Evolutionary conservation across 805 yeast genomes (phyloP), one percentile per base, ranked within the genome.

Genomic region (Maudiozyma turicensis): DNA sequence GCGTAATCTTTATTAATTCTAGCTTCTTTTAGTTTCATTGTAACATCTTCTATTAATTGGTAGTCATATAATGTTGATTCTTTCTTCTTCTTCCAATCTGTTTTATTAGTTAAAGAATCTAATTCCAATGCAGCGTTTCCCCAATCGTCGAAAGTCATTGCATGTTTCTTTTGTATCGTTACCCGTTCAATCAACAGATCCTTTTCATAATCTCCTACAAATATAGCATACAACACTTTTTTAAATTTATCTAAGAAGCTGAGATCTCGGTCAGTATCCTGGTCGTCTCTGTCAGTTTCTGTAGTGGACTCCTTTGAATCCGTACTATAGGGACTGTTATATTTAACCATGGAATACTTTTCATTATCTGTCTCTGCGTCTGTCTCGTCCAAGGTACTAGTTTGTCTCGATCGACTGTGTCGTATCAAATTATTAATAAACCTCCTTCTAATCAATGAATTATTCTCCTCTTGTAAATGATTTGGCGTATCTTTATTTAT

Each of bases 61-160:
- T 80, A 80, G 65, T 91, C 96, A 63, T 88, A 90, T 28, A 84
- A 65, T 9, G 76, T 71, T 1, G 87, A 78, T 52, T 76, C 80
- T 6, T 72, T 72, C 46, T 73, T 69, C 11, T 68, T 58, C 58
- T 88, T 88, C 98, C 98, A 90, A 15, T 66, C 61, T 48, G 79
- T 77, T 52, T 80, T 77, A 30, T 81, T 80, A 48, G 81, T 71
- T n/a, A 84, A 63, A 14, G 69, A 70, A 63, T 90, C 98, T 15
- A 91, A 70, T 50, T 75, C 64, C 20, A 72, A 60, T 6, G 93
- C 80, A 0, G 81, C 72, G 1, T 73, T 77, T 34, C 75, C 69
- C 97, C 97, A 90, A 44, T 77, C 78, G 6, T 68, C 61, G 55
- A 76, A 80, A 1, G 77, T 71, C 8, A 69, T 67, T 0, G 81